A percentile compares a stretch with the other conserved stretches of the same genome.
Conservation (phyloP, 192 early-diverging fungal genomes). For the Dimargaris xerosporica region DNA sequence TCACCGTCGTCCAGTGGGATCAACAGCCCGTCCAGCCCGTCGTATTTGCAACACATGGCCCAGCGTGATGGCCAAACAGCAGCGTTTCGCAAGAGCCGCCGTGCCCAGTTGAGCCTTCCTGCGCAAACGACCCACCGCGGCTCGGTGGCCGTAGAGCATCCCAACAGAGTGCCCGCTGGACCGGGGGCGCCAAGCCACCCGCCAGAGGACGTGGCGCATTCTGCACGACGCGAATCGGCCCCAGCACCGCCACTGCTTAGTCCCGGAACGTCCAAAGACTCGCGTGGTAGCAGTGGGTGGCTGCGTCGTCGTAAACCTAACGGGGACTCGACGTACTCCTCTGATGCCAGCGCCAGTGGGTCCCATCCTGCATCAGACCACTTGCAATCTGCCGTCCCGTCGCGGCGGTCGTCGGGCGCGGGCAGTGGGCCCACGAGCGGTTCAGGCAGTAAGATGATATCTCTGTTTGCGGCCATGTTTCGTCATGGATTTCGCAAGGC, state of each 20-base stretch:
- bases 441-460: constrained; percentile 47
- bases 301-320: constrained; percentile 15
- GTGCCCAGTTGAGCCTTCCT: constrained; percentile 27
- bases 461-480: constrained; percentile 57
- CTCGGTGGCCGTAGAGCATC: neutral
- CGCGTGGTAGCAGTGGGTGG: no score
- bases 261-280: no score
- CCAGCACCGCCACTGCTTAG: no score
- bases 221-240: no score
- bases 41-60: constrained; percentile 1
- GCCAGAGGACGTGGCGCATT: no score
- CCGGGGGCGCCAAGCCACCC: neutral
- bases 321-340: constrained; percentile 10
- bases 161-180: neutral
- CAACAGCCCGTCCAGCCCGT: constrained; percentile 9
- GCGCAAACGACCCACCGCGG: constrained; percentile 16
- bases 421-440: constrained; percentile 8
- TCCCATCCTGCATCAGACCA: no score
- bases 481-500: constrained; percentile 15
- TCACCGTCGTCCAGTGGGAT: constrained; percentile 9
- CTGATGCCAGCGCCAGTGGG: no score
- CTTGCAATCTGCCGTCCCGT: no score
- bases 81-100: no score
- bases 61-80: constrained; percentile 14
- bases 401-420: no score